phyloP scores from a whole-genome alignment of 768 basidiomycete genomes.

The Podaxis sp. region DNA sequence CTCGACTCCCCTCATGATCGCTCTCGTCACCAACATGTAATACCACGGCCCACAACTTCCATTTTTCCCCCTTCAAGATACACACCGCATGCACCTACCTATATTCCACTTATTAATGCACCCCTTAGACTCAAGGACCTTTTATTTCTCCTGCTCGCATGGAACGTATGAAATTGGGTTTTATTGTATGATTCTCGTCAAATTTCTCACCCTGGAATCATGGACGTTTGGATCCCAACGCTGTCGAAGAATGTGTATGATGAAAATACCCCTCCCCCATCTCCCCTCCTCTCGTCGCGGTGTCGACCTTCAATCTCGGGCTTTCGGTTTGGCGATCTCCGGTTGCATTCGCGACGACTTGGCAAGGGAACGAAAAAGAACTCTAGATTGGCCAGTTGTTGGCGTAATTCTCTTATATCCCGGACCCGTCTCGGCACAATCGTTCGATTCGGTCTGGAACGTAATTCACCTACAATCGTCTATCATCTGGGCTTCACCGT shows the following conservation, averaged over 20 bases:
- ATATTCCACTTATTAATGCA: constrained; percentile 10
- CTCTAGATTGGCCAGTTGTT: constrained; percentile 11
- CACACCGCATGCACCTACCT: constrained; percentile 14
- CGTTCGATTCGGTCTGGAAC: constrained; percentile 5
- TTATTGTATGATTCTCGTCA: constrained; percentile 17
- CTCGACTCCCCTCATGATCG: constrained; percentile 5
- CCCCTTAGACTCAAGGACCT: constrained; percentile 11
- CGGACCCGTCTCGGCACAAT: neutral
- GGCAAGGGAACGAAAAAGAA: constrained; percentile 12
- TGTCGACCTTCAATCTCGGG: neutral
- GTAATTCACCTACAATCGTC: constrained; percentile 7
- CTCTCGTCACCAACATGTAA: constrained; percentile 16
- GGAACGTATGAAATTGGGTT: constrained; percentile 14
- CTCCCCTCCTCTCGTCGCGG: constrained; percentile 1
- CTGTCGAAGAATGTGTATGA: constrained; percentile 15
- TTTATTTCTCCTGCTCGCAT: constrained; percentile 12
- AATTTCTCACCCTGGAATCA: constrained; percentile 13
- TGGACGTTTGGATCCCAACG: constrained; percentile 12
- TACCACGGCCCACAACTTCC: neutral
- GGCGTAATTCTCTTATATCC: constrained; percentile 17
- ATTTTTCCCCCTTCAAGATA: neutral
- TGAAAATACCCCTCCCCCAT: constrained; percentile 15
- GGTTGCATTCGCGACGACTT: neutral
- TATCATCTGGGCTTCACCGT: neutral
- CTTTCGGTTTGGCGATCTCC: neutral